A percentile compares a stretch with the other conserved stretches of the same genome.
These are phyloP conservation scores for Backusella australiensis DNA, from an alignment of 192 early-diverging fungal genomes.

Conservation along the genomic window DNA sequence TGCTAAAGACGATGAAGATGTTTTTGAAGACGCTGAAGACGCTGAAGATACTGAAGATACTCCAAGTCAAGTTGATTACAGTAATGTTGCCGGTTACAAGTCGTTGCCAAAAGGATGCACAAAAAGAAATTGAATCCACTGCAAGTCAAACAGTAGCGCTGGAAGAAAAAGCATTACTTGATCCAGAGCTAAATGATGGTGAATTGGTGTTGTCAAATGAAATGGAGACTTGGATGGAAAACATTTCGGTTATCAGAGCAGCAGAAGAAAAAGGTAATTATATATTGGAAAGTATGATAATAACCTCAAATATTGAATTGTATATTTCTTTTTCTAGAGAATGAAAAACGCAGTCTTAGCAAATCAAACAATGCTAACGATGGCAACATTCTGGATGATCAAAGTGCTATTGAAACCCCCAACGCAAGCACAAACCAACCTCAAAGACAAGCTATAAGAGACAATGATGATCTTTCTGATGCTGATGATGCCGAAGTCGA, in stretches of 20 bases:
- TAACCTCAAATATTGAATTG: too few species aligned
- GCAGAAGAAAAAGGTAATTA: constrained; percentile 25
- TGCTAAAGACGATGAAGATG: not conserved
- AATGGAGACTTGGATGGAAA: constrained; percentile 33
- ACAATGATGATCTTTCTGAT: constrained; percentile 39
- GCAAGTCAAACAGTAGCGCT: not conserved
- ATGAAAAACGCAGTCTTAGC: constrained; percentile 12
- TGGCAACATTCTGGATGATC: constrained; percentile 3
- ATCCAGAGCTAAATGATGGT: constrained; percentile 46
- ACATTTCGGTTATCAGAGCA: constrained; percentile 29
- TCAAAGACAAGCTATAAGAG: constrained; percentile 30
- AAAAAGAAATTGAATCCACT: not conserved
- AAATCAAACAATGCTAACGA: not conserved
- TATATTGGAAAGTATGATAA: too few species aligned
- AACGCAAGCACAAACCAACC: not conserved
- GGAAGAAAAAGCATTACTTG: not conserved
- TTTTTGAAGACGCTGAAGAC: constrained; percentile 19
- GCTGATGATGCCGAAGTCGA: constrained; percentile 79
- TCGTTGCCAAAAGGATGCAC: not conserved
- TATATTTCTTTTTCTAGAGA: constrained; percentile 4
- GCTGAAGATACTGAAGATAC: constrained; percentile 21
- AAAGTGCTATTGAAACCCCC: not conserved
- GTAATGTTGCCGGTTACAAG: not conserved
- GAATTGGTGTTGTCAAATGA: constrained; percentile 42
- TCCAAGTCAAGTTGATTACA: not conserved